Base-by-base conservation (phyloP, 2,329 filamentous ascomycete genomes). In the Myriosclerotinia scirpicola region DNA sequence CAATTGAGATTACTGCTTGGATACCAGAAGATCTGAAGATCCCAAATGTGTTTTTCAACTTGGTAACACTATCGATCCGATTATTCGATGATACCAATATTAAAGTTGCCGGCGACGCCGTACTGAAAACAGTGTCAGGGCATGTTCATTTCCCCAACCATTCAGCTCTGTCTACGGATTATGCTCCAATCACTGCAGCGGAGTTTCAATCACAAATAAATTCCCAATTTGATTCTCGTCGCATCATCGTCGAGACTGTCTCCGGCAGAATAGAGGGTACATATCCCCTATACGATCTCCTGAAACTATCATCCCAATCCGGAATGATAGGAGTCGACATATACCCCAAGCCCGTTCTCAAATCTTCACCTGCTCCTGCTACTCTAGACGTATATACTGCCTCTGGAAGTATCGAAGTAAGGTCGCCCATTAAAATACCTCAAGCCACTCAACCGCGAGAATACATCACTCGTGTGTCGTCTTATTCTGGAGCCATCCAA, bases 1-100 rank as follows among this genome's bases (percentile, higher is more conserved):
- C 71, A 34, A 20, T 76, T 12, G 71, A 72, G 46, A 70, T 76
- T 42, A 75, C 71, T 17, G 74, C 71, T 52, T 76, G 73, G 73
- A 64, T 76, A 53, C 75, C 74, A n/a, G 72, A 75, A 34, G 65
- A 71, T 68, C 68, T 69, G 26, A 42, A 72, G 44, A 69, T 76
- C 5, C 65, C 62, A 2, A 65, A 67, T 4, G 53, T 76, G 5
- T 34, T 67, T 9, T 66, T 76, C 12, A 67, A 72, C 30, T 54
- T 70, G 44, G 67, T 70, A 53, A 67, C 69, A 40, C 71, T 76
- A 46, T 67, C 56, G 1, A 50, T 75, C 8, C 66, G 69, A 46
- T 26, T 60, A 14, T 70, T 72, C 12, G 69, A 74, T 17, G 71
- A 75, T 63, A 64, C 69, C 56, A 73, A 72, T 42, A 50, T 75